Conservation (phyloP, 139 green algal species). For the Trebouxia sp. region DNA sequence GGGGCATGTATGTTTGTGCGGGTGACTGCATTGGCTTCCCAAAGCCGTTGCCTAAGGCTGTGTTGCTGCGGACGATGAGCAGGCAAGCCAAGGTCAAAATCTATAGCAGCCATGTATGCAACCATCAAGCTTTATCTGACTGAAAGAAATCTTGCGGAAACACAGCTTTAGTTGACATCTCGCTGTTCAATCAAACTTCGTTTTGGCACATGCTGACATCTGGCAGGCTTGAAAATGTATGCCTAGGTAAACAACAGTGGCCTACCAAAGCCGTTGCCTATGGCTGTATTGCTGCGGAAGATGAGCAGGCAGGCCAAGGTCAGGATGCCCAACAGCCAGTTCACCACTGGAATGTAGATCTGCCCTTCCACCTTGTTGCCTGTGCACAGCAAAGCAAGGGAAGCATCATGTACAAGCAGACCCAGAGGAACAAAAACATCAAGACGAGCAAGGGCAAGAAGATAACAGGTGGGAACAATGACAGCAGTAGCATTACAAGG, state of each 20-base stretch:
- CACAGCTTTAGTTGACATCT: not conserved
- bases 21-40: no score
- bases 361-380: slow-evolving; percentile 46
- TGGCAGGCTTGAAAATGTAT: not conserved
- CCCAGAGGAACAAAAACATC: no score
- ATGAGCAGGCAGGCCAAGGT: slow-evolving; percentile 11
- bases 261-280: slow-evolving; percentile 25
- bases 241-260: not conserved
- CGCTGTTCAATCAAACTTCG: not conserved
- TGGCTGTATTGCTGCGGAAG: not conserved
- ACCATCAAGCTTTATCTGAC: not conserved
- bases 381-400: not conserved
- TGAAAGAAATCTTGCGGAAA: not conserved
- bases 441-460: no score
- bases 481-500: no score
- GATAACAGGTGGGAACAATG: no score
- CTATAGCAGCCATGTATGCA: no score
- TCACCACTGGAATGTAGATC: slow-evolving; percentile 50
- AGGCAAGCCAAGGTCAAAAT: no score
- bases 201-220: not conserved
- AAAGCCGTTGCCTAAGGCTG: no score
- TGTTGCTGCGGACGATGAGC: no score
- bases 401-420: no score
- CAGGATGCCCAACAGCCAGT: slow-evolving; percentile 12
- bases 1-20: no score